These are phyloP conservation scores for Aspergillus funiculosus DNA, from an alignment of 495 filamentous ascomycete genomes.

Conservation along the genomic window DNA sequence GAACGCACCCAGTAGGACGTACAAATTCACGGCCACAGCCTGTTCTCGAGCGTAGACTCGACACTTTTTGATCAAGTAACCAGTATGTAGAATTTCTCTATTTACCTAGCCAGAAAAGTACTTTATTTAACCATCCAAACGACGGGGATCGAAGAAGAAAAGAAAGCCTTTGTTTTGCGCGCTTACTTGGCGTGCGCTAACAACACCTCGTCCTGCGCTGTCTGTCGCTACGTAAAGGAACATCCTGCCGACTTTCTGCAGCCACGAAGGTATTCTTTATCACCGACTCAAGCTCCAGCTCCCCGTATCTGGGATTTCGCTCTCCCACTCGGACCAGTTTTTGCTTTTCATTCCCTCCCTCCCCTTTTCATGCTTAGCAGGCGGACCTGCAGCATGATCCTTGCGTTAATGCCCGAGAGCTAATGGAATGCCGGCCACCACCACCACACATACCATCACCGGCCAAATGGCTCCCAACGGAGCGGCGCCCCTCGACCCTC, in stretches of 20 bases:
- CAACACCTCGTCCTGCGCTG: too few species aligned
- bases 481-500: slow-evolving; percentile 30
- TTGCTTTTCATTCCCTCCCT: neutral
- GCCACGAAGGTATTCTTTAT: neutral
- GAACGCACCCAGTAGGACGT: too few species aligned
- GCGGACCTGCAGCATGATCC: slow-evolving; percentile 27
- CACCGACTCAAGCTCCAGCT: neutral
- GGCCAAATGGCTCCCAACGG: slow-evolving; percentile 40
- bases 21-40: too few species aligned
- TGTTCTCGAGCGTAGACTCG: too few species aligned
- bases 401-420: slow-evolving; percentile 21
- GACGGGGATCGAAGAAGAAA: too few species aligned
- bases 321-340: neutral
- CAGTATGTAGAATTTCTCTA: too few species aligned
- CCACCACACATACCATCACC: slow-evolving; percentile 26
- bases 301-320: too few species aligned
- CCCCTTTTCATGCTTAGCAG: slow-evolving; percentile 8
- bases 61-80: too few species aligned
- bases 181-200: slow-evolving; percentile 3
- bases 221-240: too few species aligned
- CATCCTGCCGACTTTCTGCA: slow-evolving; percentile 1
- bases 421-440: slow-evolving; percentile 41
- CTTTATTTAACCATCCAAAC: too few species aligned
- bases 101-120: too few species aligned
- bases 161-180: neutral